A percentile compares a stretch with the other conserved stretches of the same genome.
Conservation (phyloP, 2,329 filamentous ascomycete species). For the Alternaria viburni region DNA sequence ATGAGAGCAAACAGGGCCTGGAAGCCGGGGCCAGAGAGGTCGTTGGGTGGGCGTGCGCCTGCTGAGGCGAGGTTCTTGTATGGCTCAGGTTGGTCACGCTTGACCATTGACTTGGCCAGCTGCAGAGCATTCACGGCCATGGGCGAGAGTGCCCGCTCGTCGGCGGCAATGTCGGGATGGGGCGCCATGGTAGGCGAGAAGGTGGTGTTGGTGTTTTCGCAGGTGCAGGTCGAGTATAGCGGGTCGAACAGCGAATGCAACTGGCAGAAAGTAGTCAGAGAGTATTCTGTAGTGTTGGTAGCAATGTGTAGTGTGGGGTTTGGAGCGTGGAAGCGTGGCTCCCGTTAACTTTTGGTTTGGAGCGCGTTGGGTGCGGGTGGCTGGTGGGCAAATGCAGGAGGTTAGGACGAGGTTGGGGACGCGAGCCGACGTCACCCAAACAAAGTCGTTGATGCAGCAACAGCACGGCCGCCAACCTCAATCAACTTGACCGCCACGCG, state of each 20-base stretch:
- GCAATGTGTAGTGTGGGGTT: slow-evolving; percentile 18
- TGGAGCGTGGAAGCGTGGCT: slow-evolving; percentile 13
- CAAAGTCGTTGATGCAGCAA: slow-evolving; percentile 26
- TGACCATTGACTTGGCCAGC: slow-evolving; percentile 37
- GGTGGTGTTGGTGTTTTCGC: slow-evolving; percentile 14
- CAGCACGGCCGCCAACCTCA: slow-evolving; percentile 4
- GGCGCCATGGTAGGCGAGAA: slow-evolving; percentile 38
- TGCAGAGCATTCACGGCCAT: slow-evolving; percentile 38
- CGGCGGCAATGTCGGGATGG: slow-evolving; percentile 32
- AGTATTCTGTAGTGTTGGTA: slow-evolving; percentile 9
- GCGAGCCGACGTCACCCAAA: slow-evolving; percentile 20
- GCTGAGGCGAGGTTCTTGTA: slow-evolving; percentile 34
- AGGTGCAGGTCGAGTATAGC: slow-evolving; percentile 3
- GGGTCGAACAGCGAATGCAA: slow-evolving; percentile 17
- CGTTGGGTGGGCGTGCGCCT: slow-evolving; percentile 45
- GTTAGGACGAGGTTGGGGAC: slow-evolving; percentile 24
- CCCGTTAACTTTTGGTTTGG: slow-evolving; percentile 20
- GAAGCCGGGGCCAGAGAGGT: slow-evolving; percentile 64
- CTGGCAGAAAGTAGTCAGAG: slow-evolving; percentile 23
- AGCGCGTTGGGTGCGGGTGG: slow-evolving; percentile 8
- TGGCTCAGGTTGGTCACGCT: slow-evolving; percentile 23
- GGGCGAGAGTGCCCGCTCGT: slow-evolving; percentile 33
- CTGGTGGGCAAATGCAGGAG: slow-evolving; percentile 16
- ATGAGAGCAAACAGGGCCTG: slow-evolving; percentile 87
- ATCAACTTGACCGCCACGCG: slow-evolving; percentile 3